These are phyloP conservation scores for Anisogramma anomala DNA, from an alignment of 2,329 filamentous ascomycete species.

Conservation along the genomic window DNA sequence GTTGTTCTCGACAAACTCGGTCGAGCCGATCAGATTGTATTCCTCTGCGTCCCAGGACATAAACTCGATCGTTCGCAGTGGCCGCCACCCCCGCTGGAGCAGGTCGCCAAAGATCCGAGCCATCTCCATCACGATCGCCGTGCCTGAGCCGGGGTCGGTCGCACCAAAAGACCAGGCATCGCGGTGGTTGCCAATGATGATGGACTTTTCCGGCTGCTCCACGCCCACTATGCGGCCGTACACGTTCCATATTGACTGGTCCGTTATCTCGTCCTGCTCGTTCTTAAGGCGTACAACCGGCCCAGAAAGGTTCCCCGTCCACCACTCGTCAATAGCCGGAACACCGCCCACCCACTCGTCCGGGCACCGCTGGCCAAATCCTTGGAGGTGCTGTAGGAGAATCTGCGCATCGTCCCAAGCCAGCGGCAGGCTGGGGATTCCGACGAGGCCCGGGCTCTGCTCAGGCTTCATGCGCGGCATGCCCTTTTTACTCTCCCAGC, in stretches of 20 bases:
- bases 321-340: constrained; percentile 67
- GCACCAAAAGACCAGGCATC: constrained; percentile 89
- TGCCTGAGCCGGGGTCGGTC: constrained; percentile 75
- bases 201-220: constrained; percentile 70
- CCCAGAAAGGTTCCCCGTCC: constrained; percentile 65
- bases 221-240: constrained; percentile 74
- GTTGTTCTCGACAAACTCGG: constrained; percentile 85
- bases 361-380: constrained; percentile 58
- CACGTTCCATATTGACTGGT: constrained; percentile 86
- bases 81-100: constrained; percentile 68
- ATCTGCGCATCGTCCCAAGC: constrained; percentile 80
- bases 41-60: constrained; percentile 92
- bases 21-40: constrained; percentile 89
- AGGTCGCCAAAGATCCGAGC: constrained; percentile 75
- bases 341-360: constrained; percentile 67
- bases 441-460: constrained; percentile 59
- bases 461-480: constrained; percentile 55
- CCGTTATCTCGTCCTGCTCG: constrained; percentile 69
- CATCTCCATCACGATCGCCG: constrained; percentile 83
- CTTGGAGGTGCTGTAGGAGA: constrained; percentile 63
- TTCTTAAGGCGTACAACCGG: constrained; percentile 76
- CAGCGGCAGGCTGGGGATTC: constrained; percentile 82
- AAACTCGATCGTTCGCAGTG: constrained; percentile 89
- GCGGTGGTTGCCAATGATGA: constrained; percentile 86
- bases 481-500: constrained; percentile 59